Evolutionary conservation across 2,329 filamentous ascomycete genomes (phyloP).

Genomic region (Phoma sp.): DNA sequence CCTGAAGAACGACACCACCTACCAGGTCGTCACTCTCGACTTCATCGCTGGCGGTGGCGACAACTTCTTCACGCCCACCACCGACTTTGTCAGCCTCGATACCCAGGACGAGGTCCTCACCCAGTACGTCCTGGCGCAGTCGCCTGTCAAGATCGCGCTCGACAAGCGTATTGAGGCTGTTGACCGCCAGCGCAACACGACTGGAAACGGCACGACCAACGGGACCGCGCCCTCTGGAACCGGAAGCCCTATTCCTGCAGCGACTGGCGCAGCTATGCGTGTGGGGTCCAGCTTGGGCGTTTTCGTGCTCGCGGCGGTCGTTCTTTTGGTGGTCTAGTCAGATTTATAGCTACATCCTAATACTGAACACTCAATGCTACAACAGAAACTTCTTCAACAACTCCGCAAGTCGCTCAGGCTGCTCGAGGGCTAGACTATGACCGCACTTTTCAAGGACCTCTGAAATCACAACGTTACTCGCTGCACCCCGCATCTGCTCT

Average conservation of each 20-base stretch:
- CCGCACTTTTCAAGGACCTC: conserved; percentile 32
- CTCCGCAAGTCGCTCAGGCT: conserved; percentile 23
- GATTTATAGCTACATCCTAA: too few species aligned
- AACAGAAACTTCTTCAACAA: conserved; percentile 24
- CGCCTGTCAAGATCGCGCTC: conserved; percentile 59
- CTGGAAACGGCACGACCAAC: conserved; percentile 25
- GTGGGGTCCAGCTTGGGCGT: conserved; percentile 15
- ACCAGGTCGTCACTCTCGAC: conserved; percentile 67
- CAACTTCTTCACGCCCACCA: conserved; percentile 59
- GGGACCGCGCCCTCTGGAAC: conserved; percentile 25
- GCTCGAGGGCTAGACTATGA: conserved; percentile 27
- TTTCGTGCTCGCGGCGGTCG: conserved; percentile 17
- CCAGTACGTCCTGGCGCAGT: conserved; percentile 57
- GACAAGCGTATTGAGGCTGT: conserved; percentile 55
- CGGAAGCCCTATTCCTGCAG: conserved; percentile 11
- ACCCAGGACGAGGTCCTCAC: conserved; percentile 62
- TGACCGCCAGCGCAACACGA: conserved; percentile 24
- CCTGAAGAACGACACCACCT: conserved; percentile 57
- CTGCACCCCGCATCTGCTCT: conserved; percentile 37
- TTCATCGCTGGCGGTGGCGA: conserved; percentile 67
- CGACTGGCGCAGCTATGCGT: conserved; percentile 19
- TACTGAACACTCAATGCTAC: not conserved
- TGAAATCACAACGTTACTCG: conserved; percentile 36
- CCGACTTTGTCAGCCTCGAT: conserved; percentile 57
- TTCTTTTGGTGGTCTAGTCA: conserved; percentile 22